Conservation (phyloP, 352 stramenopile species). For the Peronospora tabacina region DNA sequence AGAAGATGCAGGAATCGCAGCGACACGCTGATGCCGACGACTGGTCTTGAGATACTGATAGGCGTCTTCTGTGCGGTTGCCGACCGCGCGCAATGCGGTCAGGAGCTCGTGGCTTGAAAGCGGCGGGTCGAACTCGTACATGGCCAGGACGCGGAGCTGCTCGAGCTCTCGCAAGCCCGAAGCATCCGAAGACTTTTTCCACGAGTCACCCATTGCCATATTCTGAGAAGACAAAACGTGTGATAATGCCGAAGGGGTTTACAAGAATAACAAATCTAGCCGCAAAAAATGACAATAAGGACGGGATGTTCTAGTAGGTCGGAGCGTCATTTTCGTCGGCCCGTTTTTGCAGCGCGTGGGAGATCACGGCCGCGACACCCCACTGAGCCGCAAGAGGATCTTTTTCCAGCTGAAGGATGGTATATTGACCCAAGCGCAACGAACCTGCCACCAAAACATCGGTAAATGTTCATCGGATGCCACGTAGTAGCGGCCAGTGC, state of each 20-base stretch:
- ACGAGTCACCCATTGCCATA: neutral
- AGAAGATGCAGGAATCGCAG: slow-evolving; percentile 9
- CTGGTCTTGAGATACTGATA: slow-evolving; percentile 44
- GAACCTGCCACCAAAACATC: slow-evolving; percentile 34
- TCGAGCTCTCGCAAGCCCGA: slow-evolving; percentile 43
- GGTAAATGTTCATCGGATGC: neutral
- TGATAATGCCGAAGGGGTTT: too few species aligned
- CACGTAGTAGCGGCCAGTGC: neutral
- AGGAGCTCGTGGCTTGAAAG: slow-evolving; percentile 40
- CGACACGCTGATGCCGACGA: slow-evolving; percentile 13
- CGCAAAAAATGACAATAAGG: slow-evolving; percentile 11
- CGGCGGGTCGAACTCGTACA: slow-evolving; percentile 52
- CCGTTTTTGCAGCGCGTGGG: slow-evolving; percentile 33
- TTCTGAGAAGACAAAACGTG: too few species aligned
- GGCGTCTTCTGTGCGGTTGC: slow-evolving; percentile 41
- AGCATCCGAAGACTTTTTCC: slow-evolving; percentile 10
- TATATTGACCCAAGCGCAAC: slow-evolving; percentile 61
- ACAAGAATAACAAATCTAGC: neutral
- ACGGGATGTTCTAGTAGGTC: slow-evolving; percentile 6
- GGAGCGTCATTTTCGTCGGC: slow-evolving; percentile 13
- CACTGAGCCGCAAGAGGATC: slow-evolving; percentile 41
- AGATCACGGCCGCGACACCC: slow-evolving; percentile 36
- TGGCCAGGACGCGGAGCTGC: slow-evolving; percentile 47
- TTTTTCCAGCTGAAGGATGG: slow-evolving; percentile 61
- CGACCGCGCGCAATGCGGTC: slow-evolving; percentile 32